Conservation (phyloP, 1,284 basidiomycete species). For the Cryptococcus sp. region DNA sequence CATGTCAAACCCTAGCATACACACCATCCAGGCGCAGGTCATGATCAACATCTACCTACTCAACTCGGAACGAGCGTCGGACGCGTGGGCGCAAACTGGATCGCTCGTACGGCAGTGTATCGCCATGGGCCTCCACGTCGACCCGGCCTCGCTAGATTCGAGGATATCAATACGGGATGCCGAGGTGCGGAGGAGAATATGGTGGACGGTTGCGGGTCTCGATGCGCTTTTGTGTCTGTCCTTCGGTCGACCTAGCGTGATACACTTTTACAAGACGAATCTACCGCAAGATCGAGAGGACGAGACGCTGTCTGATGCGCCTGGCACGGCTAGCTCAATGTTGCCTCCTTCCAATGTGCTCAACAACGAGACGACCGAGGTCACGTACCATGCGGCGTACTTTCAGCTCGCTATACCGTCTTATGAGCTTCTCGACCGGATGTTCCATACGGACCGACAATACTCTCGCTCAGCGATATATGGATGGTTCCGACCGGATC, state of each 20-base stretch:
- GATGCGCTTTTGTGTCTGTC: constrained; percentile 42
- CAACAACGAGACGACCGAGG: constrained; percentile 31
- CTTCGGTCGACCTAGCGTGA: constrained; percentile 41
- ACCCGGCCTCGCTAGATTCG: constrained; percentile 39
- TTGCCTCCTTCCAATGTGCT: constrained; percentile 31
- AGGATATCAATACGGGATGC: constrained; percentile 40
- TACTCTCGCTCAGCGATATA: constrained; percentile 35
- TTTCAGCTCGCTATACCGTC: constrained; percentile 45
- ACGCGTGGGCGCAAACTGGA: constrained; percentile 42
- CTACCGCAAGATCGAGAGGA: constrained; percentile 42
- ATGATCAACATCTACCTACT: constrained; percentile 43
- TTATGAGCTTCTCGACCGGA: constrained; percentile 41
- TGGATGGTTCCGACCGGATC: constrained; percentile 38
- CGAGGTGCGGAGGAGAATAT: constrained; percentile 40
- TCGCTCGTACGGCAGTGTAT: constrained; percentile 42
- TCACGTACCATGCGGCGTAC: constrained; percentile 44
- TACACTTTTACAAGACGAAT: constrained; percentile 43
- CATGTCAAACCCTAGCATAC: constrained; percentile 41
- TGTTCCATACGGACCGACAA: constrained; percentile 37
- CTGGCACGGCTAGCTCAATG: constrained; percentile 29
- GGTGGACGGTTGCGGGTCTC: constrained; percentile 46
- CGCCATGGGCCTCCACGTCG: constrained; percentile 44
- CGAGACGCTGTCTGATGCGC: constrained; percentile 35
- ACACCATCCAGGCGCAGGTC: constrained; percentile 40
- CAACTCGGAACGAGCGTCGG: constrained; percentile 42